Evolutionary conservation across 1,284 basidiomycete genomes (phyloP), one percentile per base, ranked within the genome.

Genomic region (Boletellus deceptivus): DNA sequence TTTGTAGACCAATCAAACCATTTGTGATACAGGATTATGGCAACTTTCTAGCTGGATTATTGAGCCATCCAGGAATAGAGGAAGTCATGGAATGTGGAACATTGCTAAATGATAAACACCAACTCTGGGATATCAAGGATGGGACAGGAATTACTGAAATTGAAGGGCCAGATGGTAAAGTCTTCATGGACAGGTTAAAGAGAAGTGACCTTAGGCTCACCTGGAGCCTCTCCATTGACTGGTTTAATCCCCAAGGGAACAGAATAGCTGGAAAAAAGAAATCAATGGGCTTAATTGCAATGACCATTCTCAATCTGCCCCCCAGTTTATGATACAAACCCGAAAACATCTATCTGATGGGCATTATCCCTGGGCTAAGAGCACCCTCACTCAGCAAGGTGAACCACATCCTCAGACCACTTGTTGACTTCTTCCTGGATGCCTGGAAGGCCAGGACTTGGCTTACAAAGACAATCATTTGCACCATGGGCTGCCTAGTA

Each of bases 351-450:
- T 68, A 59, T 48, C 35, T 69, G 3, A 59, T 62, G 3, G 51
- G 41, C 9, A 20, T 50, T 14, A 53, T 69, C 41, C 57, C 70
- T 3, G 67, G 69, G 2, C 70, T 69, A 0, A 52, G 54, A 1
- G 57, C 66, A 44, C 71, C 70, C 0, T 59, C 64, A 0, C 43
- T 27, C 6, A 10, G 10, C 10, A 10, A 27, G 10, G 8, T 27
- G 8, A 27, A 27, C 10, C 27, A 27, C 29, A 41, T 67, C 22
- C 52, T 71, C 2, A 17, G 36, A 1, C 71, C 65, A 2, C 49
- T 73, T 5, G 61, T 73, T 8, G 61, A 70, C 40, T 72, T 82
- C 77, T 76, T 80, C 73, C 51, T 80, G 73, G 63, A 70, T 72
- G 46, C 64, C 2, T 70, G 70, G 69, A 20, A 60, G 6, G 16